Base-by-base conservation (phyloP, 169 alveolate genomes). In the Nephromyces sp. region DNA sequence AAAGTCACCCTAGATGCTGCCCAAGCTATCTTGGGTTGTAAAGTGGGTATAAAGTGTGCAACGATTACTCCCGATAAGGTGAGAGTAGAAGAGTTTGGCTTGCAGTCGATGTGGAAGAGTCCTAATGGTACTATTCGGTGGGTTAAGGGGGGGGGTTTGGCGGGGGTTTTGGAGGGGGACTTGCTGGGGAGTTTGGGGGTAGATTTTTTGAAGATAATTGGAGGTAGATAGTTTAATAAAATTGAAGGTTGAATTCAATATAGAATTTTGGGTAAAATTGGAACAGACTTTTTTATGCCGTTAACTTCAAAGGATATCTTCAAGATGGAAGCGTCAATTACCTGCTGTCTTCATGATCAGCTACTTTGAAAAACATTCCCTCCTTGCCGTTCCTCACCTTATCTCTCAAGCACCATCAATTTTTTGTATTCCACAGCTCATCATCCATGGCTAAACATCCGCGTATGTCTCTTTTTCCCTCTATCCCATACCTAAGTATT, bases 41-140 rank as follows among this genome's bases (percentile, higher is more conserved):
- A 90, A 25, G 97, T 93, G 31, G 98, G 98, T 33, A 92, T 93
- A 29, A 93, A 93, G 77, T 93, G 98, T 72, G 98, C 98, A 30
- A 90, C 97, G 30, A 94, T 93, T 74, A 94, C 98, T 30, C 97
- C 98, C 6, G 98, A 94, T 78, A 96, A 93, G 70, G 97, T 96
- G 0, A 77, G 98, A 70, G 93, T 94, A 2, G 66, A 32, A 72
- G 98, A 94, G 72, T 94, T 92, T 86, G 83, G 81, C 52, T 87
- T 94, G 34, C 92, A 94, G 87, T 73, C 89, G 78, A 94, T 94
- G 98, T 94, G 95, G 95, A 86, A 90, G 68, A 87, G 95, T 15
- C 98, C 98, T 8, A 94, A 94, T 75, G 98, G 97, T n/a, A 94
- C 98, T 21, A 94, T 94, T 78, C 82, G 57, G 57, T 43, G n/a